A percentile compares a stretch with the other conserved stretches of the same genome.
phyloP scores from a whole-genome alignment of 148 eudicot species.

The Fallopia convolvulus region DNA sequence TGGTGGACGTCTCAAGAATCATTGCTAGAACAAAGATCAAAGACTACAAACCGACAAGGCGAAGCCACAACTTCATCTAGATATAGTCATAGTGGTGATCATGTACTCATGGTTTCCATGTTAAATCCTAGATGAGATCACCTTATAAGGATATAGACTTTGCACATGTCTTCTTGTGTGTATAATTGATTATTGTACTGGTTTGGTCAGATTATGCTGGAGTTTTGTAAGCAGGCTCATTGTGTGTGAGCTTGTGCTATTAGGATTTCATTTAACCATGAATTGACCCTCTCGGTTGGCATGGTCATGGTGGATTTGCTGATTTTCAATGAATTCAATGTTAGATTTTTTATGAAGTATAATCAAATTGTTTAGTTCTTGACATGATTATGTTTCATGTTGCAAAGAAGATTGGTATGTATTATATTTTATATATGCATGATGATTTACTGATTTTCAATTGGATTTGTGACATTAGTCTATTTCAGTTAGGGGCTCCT shows the following conservation, averaged over 20 bases:
- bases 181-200: background rate
- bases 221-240: slow-evolving; percentile 1
- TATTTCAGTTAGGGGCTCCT: background rate
- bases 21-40: background rate
- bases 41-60: background rate
- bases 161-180: background rate
- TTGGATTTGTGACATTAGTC: background rate
- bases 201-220: background rate
- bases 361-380: background rate
- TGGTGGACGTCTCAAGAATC: background rate
- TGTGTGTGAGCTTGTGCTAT: background rate
- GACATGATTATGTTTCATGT: background rate
- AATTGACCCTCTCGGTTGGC: background rate
- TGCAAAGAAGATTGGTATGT: background rate
- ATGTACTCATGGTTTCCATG: background rate
- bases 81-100: background rate
- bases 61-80: background rate
- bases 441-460: background rate
- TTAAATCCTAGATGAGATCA: background rate
- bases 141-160: background rate
- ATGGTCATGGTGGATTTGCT: background rate
- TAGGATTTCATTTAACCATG: background rate
- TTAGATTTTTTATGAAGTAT: background rate
- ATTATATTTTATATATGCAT: background rate
- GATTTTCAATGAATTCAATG: background rate